Conservation (phyloP, 2,329 filamentous ascomycete genomes). For the Colletotrichum nymphaeae region DNA sequence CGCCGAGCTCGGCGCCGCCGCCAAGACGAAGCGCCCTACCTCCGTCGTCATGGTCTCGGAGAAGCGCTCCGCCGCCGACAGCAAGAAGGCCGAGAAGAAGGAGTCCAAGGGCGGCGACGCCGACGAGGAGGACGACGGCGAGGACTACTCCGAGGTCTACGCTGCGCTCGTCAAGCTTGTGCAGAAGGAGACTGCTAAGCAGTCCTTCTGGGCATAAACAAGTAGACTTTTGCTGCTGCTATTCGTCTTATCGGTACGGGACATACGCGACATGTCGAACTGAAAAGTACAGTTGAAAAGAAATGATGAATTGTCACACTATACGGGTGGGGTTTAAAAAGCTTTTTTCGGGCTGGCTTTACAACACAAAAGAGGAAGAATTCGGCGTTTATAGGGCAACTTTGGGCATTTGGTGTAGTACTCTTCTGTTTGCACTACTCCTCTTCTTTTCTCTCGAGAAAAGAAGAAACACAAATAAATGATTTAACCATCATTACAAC, state of each 20-base stretch:
- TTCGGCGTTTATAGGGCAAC: background rate
- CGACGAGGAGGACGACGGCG: constrained; percentile 61
- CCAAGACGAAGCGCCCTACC: constrained; percentile 94
- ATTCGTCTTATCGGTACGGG: background rate
- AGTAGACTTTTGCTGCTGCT: background rate
- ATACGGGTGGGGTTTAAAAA: background rate
- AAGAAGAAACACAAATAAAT: constrained; percentile 17
- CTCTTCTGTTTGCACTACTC: background rate
- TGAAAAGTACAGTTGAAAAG: background rate
- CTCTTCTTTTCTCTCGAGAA: too few species aligned
- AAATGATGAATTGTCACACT: background rate
- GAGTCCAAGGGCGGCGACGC: constrained; percentile 55
- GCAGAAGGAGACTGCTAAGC: constrained; percentile 72
- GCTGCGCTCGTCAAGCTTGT: constrained; percentile 73
- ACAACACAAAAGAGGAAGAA: background rate
- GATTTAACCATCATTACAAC: constrained; percentile 32
- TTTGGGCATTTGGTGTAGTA: background rate
- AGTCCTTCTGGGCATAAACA: constrained; percentile 60
- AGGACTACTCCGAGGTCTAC: constrained; percentile 73
- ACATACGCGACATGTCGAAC: too few species aligned
- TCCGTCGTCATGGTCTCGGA: constrained; percentile 92
- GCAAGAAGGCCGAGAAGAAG: constrained; percentile 55
- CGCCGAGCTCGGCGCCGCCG: constrained; percentile 92
- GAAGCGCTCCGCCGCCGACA: constrained; percentile 61
- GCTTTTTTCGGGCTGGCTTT: background rate